Conservation (phyloP, 345 rosid genomes). For the Melaleuca alternifolia region DNA sequence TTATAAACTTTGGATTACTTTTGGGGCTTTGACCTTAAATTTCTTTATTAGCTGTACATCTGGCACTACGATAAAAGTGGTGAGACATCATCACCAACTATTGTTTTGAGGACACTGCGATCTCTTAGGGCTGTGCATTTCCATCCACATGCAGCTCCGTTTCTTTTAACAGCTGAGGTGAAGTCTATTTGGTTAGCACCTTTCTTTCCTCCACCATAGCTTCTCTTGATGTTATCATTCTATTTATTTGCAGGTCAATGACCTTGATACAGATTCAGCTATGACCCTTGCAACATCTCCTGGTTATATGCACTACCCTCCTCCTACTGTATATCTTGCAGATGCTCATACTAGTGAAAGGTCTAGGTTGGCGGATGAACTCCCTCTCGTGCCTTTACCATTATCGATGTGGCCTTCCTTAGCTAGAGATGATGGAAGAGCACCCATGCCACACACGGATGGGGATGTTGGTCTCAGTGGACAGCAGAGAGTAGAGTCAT, state of each 20-base stretch:
- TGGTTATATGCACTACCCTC: conserved; percentile 53
- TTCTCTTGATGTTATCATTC: conserved; percentile 1
- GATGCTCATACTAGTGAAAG: conserved; percentile 33
- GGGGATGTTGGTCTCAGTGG: conserved; percentile 23
- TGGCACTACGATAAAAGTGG: conserved; percentile 61
- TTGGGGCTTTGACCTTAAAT: background rate
- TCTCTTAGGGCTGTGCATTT: conserved; percentile 74
- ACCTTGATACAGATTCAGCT: conserved; percentile 61
- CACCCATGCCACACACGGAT: conserved; percentile 23
- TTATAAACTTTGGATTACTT: background rate
- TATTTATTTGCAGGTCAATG: conserved; percentile 55
- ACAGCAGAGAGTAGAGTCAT: conserved; percentile 30
- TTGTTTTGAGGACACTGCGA: conserved; percentile 54
- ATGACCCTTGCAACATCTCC: conserved; percentile 58
- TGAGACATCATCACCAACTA: conserved; percentile 44
- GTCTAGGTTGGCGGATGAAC: conserved; percentile 39
- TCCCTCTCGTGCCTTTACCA: conserved; percentile 42
- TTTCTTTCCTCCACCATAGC: background rate
- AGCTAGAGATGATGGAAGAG: conserved; percentile 32
- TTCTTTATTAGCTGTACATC: conserved; percentile 39
- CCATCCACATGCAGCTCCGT: conserved; percentile 65
- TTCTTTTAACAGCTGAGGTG: conserved; percentile 71
- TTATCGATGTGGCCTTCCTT: conserved; percentile 36
- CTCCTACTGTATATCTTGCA: conserved; percentile 48
- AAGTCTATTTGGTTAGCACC: conserved; percentile 5